phyloP scores from a whole-genome alignment of 345 rosid species.

The Combretum micranthum region DNA sequence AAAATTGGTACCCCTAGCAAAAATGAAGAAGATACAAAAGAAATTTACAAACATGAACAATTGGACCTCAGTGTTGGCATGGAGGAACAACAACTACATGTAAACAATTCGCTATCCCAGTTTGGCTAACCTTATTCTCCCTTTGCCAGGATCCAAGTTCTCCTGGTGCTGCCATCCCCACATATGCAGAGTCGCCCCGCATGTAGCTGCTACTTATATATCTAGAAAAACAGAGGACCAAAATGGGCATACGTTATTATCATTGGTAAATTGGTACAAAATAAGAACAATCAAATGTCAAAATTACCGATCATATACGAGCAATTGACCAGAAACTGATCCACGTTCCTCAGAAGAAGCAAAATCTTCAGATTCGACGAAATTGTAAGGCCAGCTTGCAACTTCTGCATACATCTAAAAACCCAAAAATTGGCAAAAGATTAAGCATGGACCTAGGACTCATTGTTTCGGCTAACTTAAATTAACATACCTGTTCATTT shows the following conservation, averaged over 20 bases:
- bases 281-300: background rate
- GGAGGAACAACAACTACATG: background rate
- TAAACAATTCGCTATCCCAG: background rate
- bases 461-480: background rate
- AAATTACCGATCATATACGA: conserved; percentile 50
- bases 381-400: conserved; percentile 65
- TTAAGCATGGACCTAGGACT: background rate
- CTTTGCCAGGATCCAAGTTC: conserved; percentile 83
- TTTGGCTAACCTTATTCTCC: conserved; percentile 45
- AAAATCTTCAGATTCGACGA: conserved; percentile 41
- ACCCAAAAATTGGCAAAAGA: background rate
- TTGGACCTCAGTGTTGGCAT: too few relatives aligned
- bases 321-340: conserved; percentile 45
- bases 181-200: conserved; percentile 42
- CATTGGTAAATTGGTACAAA: background rate
- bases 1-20: conserved; percentile 83
- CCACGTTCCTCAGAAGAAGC: conserved; percentile 52
- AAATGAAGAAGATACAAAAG: background rate
- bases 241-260: background rate
- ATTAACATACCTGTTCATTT: conserved; percentile 45
- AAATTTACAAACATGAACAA: background rate
- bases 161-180: conserved; percentile 80
- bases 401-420: conserved; percentile 50
- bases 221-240: conserved; percentile 20
- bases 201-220: conserved; percentile 13